A percentile compares a stretch with the other conserved stretches of the same genome.
These are phyloP conservation scores for Juncus inflexus DNA, from an alignment of 176 grass and related monocot species.

Conservation along the genomic window DNA sequence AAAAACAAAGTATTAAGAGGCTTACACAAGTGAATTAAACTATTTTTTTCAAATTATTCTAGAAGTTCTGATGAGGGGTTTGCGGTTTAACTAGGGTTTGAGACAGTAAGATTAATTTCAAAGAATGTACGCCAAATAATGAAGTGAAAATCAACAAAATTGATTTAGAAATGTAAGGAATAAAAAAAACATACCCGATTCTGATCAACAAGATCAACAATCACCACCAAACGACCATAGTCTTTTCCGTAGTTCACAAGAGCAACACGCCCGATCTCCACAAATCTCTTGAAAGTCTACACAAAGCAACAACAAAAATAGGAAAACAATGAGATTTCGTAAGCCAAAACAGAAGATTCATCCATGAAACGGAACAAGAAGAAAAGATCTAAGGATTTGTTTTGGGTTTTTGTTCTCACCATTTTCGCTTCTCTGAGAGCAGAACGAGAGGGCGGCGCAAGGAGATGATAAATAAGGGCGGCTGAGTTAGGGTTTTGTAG, in stretches of 20 bases:
- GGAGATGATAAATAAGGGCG: slow-evolving; percentile 27
- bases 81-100: too few species aligned
- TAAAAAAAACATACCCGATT: slow-evolving; percentile 44
- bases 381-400: not conserved
- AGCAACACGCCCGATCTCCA: slow-evolving; percentile 88
- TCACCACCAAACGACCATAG: slow-evolving; percentile 71
- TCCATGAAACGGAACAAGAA: not conserved
- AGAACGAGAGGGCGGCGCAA: slow-evolving; percentile 25
- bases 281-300: slow-evolving; percentile 62
- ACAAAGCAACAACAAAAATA: not conserved
- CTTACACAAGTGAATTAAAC: too few species aligned
- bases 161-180: not conserved
- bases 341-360: not conserved
- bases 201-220: slow-evolving; percentile 81
- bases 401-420: slow-evolving; percentile 29
- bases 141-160: not conserved
- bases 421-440: slow-evolving; percentile 32
- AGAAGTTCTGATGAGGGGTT: too few species aligned
- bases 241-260: slow-evolving; percentile 88
- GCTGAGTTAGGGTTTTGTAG: slow-evolving; percentile 30
- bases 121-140: not conserved
- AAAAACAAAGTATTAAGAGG: too few species aligned
- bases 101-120: too few species aligned
- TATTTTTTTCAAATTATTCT: too few species aligned
- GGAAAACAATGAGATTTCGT: not conserved